Evolutionary conservation across 2,329 filamentous ascomycete species (phyloP), one percentile per base, ranked within the genome.

Genomic region (Epicoccum sorghinum): DNA sequence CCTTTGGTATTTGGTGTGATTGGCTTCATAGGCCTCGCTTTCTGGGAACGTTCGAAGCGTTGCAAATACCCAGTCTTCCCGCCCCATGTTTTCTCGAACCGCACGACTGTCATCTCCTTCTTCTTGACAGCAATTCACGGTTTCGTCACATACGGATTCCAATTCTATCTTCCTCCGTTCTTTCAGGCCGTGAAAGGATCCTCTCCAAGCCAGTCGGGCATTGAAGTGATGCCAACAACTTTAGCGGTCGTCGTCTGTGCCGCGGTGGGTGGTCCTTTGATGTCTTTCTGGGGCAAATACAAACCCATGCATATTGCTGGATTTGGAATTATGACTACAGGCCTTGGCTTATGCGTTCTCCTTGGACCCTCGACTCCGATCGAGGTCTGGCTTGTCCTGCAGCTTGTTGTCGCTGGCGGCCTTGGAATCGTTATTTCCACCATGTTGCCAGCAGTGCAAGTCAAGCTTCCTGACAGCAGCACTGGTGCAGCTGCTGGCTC

Each of bases 1-100:
- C 79, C 81, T 1, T 63, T 84, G 3, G 53, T 82, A 2, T 53
- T 81, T 2, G 80, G 81, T 0, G 22, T 77, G 0, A 30, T 72
- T 2, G 79, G 78, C 8, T 58, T 82, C 2, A 47, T 72, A 1
- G 54, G 61, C 0, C 76, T 80, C 25, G 52, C 69, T 4, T 33
- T 74, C 4, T 82, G 75, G 67, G 77, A 81, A 58, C 55, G 57
- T 9, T 64, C 67, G 67, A 73, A 39, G 23, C 65, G 49, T 33
- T 68, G 64, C 59, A 52, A 52, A 5, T 32, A 70, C 37, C 70
- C 69, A 0, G 73, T 77, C 14, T 76, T 83, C 57, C 78, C 79
- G 1, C 67, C 69, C 0, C 64, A 68, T 22, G 69, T 83, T 27
- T 81, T 83, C 63, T 66, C 59, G 1, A 80, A 78, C 60, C 70